Base-by-base conservation (phyloP, 177 flowering plant species). In the Telopea speciosissima region DNA sequence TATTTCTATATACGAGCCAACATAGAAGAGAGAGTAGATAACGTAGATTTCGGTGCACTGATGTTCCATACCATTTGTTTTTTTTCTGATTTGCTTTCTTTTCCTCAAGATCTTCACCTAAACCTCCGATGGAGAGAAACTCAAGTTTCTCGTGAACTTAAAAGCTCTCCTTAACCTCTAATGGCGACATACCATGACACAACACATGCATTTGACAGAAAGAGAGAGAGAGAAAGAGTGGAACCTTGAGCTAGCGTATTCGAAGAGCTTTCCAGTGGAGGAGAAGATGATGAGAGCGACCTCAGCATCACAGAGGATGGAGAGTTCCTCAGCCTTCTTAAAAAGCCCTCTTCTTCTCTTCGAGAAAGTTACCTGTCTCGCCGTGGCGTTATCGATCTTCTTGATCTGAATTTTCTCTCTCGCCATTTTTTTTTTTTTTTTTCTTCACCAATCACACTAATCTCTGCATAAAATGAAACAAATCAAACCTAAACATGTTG, bases 311-410 rank as follows among this genome's bases (percentile, higher is more conserved):
- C 76, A 74, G 25, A 74, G 76, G 52, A 74, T 58, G 21, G 76
- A 40, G 10, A 74, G 73, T 63, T 74, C 76, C 24, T 69, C 76
- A 10, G 76, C 76, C 61, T 74, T 74, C 65, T 74, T 74, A 63
- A 74, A 63, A 69, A 74, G 76, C 64, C 72, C 76, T 74, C 73
- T 68, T 68, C 75, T 73, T n/a, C 75, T 73, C 56, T 73, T 73
- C 10, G 75, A 73, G 42, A 71, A 71, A 23, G 75, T 72, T 60
- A 72, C 75, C 65, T 73, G 75, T 23, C 75, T 67, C 17, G 70
- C 75, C 8, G 75, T 68, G 8, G 42, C 12, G 66, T 68, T 73
- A 24, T 67, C 71, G 40, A 73, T 73, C 70, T 68, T 73, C 72
- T 12, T 68, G 52, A 73, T 68, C 72, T 68, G 36, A 22, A 68